phyloP scores from a whole-genome alignment of 129 eudicot species.

The Tanacetum coccineum region DNA sequence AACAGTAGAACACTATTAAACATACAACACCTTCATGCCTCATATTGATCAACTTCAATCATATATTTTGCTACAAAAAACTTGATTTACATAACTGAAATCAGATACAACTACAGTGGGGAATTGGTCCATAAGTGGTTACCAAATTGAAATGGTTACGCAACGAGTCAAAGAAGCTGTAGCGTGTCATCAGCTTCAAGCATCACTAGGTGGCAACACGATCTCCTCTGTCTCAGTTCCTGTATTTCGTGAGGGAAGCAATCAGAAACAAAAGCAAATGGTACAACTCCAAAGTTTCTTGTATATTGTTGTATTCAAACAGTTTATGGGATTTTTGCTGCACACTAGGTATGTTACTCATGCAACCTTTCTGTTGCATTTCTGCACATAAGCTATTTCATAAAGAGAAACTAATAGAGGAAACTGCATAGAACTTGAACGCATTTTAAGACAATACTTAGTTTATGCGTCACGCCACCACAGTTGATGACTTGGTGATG shows the following conservation, averaged over 20 bases:
- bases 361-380: background rate
- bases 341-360: too few relatives aligned
- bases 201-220: slow-evolving; percentile 27
- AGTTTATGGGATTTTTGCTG: background rate
- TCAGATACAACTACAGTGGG: slow-evolving; percentile 18
- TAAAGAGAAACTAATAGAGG: background rate
- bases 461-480: background rate
- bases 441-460: background rate
- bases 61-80: slow-evolving; percentile 27
- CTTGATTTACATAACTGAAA: slow-evolving; percentile 24
- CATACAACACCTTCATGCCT: slow-evolving; percentile 20
- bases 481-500: background rate
- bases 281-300: background rate
- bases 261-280: background rate
- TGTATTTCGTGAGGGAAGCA: slow-evolving; percentile 16
- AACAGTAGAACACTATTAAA: slow-evolving; percentile 9
- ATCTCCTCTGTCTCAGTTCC: slow-evolving; percentile 26
- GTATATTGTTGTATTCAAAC: background rate
- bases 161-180: slow-evolving; percentile 3
- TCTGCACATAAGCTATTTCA: background rate
- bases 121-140: background rate
- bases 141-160: background rate
- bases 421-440: background rate
- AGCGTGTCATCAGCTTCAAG: slow-evolving; percentile 2
- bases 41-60: slow-evolving; percentile 27